Percentiles rank a stretch among this genome's conserved stretches.
Evolutionary conservation across 306 rosid species (phyloP).

Genomic region (Ochetophila trinervis): DNA sequence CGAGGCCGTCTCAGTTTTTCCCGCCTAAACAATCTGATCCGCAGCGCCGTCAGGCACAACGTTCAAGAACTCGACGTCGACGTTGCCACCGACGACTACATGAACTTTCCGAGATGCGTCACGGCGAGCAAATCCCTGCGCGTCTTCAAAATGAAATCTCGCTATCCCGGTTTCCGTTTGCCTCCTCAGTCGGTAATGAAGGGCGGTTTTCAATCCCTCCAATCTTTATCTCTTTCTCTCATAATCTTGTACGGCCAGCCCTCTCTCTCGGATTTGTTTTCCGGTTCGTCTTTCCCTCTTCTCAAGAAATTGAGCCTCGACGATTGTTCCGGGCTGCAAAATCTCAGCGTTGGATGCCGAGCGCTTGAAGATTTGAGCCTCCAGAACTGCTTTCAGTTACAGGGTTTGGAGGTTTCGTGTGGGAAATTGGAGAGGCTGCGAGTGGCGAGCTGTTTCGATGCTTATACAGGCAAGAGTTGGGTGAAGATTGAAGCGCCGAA

Average conservation of each 20-base stretch:
- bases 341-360: conserved; percentile 44
- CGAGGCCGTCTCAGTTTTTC: conserved; percentile 59
- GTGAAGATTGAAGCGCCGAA: conserved; percentile 49
- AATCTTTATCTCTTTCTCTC: conserved; percentile 41
- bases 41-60: conserved; percentile 54
- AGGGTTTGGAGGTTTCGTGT: conserved; percentile 47
- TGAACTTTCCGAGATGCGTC: conserved; percentile 69
- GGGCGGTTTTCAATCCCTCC: conserved; percentile 49
- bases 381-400: conserved; percentile 48
- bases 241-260: conserved; percentile 45
- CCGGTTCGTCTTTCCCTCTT: conserved; percentile 47
- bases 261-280: conserved; percentile 53
- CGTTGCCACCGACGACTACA: conserved; percentile 48
- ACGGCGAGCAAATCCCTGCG: conserved; percentile 44
- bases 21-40: conserved; percentile 48
- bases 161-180: conserved; percentile 52
- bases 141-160: conserved; percentile 46
- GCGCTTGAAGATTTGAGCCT: conserved; percentile 48
- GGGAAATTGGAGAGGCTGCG: conserved; percentile 35
- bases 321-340: conserved; percentile 47
- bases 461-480: conserved; percentile 39
- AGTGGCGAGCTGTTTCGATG: conserved; percentile 53
- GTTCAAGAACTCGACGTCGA: conserved; percentile 65
- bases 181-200: conserved; percentile 63
- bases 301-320: conserved; percentile 50